Percentiles rank a stretch among this genome's conserved stretches.
These are phyloP conservation scores for Epichloe sp. DNA, from an alignment of 2,329 filamentous ascomycete species.

Conservation along the genomic window DNA sequence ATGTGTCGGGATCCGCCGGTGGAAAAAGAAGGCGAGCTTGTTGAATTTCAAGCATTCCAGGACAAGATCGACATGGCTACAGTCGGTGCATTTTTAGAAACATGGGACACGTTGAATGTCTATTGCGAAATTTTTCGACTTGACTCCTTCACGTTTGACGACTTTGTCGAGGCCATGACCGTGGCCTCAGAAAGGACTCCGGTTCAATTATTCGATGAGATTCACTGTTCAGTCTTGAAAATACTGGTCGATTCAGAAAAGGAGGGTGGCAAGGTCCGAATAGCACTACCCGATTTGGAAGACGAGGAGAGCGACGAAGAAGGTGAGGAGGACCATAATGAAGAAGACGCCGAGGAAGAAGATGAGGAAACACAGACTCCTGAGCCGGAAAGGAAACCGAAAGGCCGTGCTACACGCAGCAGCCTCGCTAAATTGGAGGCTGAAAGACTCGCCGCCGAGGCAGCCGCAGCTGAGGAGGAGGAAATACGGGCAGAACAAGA, in stretches of 20 bases:
- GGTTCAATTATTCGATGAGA: slow-evolving; percentile 78
- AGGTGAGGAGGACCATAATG: slow-evolving; percentile 45
- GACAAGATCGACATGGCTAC: slow-evolving; percentile 64
- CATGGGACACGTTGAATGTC: slow-evolving; percentile 96
- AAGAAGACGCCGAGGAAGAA: slow-evolving; percentile 38
- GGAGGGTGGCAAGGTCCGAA: slow-evolving; percentile 66
- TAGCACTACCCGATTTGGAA: slow-evolving; percentile 63
- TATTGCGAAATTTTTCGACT: slow-evolving; percentile 89
- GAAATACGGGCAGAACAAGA: slow-evolving; percentile 33
- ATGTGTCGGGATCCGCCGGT: slow-evolving; percentile 53
- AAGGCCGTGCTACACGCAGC: slow-evolving; percentile 65
- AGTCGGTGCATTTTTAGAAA: slow-evolving; percentile 74
- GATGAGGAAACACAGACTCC: slow-evolving; percentile 43
- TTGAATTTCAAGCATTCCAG: slow-evolving; percentile 5
- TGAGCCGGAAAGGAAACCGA: slow-evolving; percentile 56
- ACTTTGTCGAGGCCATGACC: slow-evolving; percentile 79
- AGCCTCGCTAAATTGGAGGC: slow-evolving; percentile 73
- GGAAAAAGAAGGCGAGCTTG: slow-evolving; percentile 24
- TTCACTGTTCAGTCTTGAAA: slow-evolving; percentile 85
- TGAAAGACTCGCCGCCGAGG: slow-evolving; percentile 50
- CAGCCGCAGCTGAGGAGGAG: slow-evolving; percentile 39
- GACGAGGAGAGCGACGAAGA: slow-evolving; percentile 57
- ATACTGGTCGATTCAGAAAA: slow-evolving; percentile 64
- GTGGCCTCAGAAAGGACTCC: slow-evolving; percentile 60
- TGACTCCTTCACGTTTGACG: slow-evolving; percentile 96